Evolutionary conservation across 2,329 filamentous ascomycete species (phyloP), one percentile per base, ranked within the genome.

Genomic region (Penicillium sp.): DNA sequence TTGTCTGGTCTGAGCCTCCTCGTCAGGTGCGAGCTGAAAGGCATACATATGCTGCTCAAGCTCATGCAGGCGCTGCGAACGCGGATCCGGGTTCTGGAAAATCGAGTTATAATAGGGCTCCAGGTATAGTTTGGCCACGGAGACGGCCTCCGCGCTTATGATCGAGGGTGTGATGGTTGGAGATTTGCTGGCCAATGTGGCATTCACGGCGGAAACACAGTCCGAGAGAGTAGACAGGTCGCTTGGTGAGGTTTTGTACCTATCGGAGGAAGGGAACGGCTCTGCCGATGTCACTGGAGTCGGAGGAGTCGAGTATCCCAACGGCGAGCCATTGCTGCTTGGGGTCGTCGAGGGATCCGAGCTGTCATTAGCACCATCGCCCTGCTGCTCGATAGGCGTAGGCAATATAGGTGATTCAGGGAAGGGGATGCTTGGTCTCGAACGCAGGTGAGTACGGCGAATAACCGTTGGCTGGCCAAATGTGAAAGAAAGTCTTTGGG

Each of bases 91-190:
- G 24, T 75, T 75, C 4, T 73, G 71, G 2, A 89, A 74, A 6
- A 89, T 67, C n/a, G 82, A 75, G 59, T 91, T 86, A 73, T 88
- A 96, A 61, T 91, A 82, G 0, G 84, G 89, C 68, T 97, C 93
- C 8, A 97, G 78, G 60, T 83, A 95, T 18, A 95, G 82, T 67
- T 95, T 96, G 38, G 89, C 86, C 0, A 88, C 86, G 0, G 89
- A 83, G 2, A 85, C 81, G 52, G 81, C 83, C 71, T 97, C 92
- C 0, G 89, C 85, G 0, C 90, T 95, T 12, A 68, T 45, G 42
- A 74, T 70, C 3, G 71, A 71, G 1, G 70, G 66, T 6, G 57
- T 42, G 37, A 56, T 42, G 7, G 15, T 44, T 4, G 32, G 35
- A 8, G 46, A 13, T 12, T 42, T 49, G 37, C 25, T 29, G 20